phyloP scores from a whole-genome alignment of 805 yeast genomes.

The Blastobotrys chiropterorum region DNA sequence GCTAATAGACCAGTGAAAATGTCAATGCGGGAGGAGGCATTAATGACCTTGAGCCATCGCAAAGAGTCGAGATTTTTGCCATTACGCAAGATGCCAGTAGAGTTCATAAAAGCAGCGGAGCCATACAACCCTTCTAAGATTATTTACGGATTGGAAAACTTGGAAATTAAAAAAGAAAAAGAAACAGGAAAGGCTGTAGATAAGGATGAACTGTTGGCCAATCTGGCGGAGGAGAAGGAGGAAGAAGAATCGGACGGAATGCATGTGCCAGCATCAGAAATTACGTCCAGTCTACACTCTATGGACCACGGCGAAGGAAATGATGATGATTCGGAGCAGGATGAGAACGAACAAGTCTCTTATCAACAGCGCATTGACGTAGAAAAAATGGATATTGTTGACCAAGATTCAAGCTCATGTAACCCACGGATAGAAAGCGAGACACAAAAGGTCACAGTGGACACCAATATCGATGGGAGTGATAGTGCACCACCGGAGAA shows the following conservation, averaged over 20 bases:
- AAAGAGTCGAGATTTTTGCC: neutral
- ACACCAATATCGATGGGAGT: too few relatives aligned
- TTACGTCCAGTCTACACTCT: too few relatives aligned
- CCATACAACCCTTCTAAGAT: slow-evolving; percentile 1
- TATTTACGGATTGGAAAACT: slow-evolving; percentile 10
- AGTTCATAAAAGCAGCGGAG: slow-evolving; percentile 8
- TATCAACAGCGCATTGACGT: too few relatives aligned
- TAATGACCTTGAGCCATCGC: neutral
- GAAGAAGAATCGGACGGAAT: slow-evolving; percentile 3
- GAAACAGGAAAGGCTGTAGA: neutral
- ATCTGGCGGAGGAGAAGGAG: neutral
- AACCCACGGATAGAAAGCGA: too few relatives aligned
- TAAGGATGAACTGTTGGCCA: neutral
- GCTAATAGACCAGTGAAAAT: neutral
- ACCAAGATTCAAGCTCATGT: too few relatives aligned
- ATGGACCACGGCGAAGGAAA: too few relatives aligned
- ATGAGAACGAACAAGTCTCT: too few relatives aligned
- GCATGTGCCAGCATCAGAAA: too few relatives aligned
- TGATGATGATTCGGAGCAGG: too few relatives aligned
- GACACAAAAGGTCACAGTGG: too few relatives aligned
- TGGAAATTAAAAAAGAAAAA: slow-evolving; percentile 7
- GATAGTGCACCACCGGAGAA: too few relatives aligned
- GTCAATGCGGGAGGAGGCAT: slow-evolving; percentile 4
- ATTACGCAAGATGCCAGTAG: slow-evolving; percentile 7
- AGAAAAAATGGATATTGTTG: too few relatives aligned